Conservation (phyloP, 208 protist species). For the Leishmania braziliensis region DNA sequence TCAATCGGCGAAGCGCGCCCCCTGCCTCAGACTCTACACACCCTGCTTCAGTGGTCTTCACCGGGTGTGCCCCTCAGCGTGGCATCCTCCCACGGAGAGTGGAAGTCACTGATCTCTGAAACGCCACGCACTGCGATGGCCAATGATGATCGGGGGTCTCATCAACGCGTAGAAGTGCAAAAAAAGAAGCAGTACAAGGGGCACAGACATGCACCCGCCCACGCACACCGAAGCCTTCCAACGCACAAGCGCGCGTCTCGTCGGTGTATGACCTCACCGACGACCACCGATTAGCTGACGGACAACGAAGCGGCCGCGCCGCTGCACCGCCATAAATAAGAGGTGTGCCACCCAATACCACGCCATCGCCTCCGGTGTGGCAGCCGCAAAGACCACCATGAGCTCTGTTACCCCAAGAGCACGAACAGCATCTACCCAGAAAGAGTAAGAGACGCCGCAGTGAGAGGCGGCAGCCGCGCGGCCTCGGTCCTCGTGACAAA, state of each 20-base stretch:
- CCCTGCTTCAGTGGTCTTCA: not conserved
- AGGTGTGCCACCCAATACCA: slow-evolving; percentile 58
- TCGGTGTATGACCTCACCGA: not conserved
- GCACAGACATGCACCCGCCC: not conserved
- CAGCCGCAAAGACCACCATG: slow-evolving; percentile 49
- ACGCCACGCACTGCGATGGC: not conserved
- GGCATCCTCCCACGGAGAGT: not conserved
- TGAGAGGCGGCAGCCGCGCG: not conserved
- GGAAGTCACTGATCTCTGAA: not conserved
- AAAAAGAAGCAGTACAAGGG: not conserved
- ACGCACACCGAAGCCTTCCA: not conserved
- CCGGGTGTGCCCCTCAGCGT: too few relatives aligned
- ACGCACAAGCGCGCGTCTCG: not conserved
- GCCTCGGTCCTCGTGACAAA: not conserved
- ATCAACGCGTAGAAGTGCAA: not conserved
- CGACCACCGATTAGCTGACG: slow-evolving; percentile 23
- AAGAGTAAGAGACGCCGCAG: slow-evolving; percentile 12
- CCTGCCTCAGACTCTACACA: not conserved
- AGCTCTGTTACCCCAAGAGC: slow-evolving; percentile 47
- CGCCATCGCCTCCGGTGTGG: slow-evolving; percentile 47
- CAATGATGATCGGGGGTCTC: not conserved
- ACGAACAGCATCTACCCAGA: slow-evolving; percentile 15
- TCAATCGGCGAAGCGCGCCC: not conserved
- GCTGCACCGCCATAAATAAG: slow-evolving; percentile 38
- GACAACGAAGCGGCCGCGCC: slow-evolving; percentile 17